These are phyloP conservation scores for Gastrolobium bilobum DNA, from an alignment of 306 rosid species.

Conservation along the genomic window DNA sequence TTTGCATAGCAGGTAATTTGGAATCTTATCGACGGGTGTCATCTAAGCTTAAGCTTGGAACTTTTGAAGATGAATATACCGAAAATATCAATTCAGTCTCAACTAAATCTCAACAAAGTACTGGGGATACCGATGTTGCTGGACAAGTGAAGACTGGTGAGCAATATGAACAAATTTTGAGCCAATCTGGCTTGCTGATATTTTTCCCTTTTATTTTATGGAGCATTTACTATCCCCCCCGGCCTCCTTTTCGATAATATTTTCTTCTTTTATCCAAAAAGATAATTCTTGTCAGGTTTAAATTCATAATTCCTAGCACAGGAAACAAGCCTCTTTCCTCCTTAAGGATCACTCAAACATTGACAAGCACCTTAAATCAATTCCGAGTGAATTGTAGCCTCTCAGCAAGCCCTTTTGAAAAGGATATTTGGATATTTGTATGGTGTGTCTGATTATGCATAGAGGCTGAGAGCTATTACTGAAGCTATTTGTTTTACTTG, in stretches of 20 bases:
- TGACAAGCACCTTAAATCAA: background rate
- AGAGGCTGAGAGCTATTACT: background rate
- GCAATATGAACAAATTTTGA: slow-evolving; percentile 35
- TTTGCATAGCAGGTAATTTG: slow-evolving; percentile 67
- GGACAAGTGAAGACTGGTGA: slow-evolving; percentile 80
- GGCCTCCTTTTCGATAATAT: background rate
- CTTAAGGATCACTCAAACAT: slow-evolving; percentile 6
- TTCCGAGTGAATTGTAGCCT: slow-evolving; percentile 24
- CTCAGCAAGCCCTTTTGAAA: slow-evolving; percentile 15
- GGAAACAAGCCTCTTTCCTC: slow-evolving; percentile 3
- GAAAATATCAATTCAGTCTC: slow-evolving; percentile 49
- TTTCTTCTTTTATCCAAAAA: background rate
- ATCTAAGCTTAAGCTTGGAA: slow-evolving; percentile 88
- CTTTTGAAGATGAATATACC: slow-evolving; percentile 60
- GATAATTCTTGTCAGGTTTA: slow-evolving; percentile 3
- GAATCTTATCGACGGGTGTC: slow-evolving; percentile 77
- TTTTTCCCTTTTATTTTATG: background rate
- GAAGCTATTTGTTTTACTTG: background rate
- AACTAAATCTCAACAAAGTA: slow-evolving; percentile 54
- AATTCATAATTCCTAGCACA: slow-evolving; percentile 5
- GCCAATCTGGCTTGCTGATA: slow-evolving; percentile 23
- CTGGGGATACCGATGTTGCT: slow-evolving; percentile 64
- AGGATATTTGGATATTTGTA: background rate
- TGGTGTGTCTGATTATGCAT: slow-evolving; percentile 7
- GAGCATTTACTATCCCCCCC: background rate